phyloP scores from a whole-genome alignment of 2,329 filamentous ascomycete species.

The Fulvia fulva region DNA sequence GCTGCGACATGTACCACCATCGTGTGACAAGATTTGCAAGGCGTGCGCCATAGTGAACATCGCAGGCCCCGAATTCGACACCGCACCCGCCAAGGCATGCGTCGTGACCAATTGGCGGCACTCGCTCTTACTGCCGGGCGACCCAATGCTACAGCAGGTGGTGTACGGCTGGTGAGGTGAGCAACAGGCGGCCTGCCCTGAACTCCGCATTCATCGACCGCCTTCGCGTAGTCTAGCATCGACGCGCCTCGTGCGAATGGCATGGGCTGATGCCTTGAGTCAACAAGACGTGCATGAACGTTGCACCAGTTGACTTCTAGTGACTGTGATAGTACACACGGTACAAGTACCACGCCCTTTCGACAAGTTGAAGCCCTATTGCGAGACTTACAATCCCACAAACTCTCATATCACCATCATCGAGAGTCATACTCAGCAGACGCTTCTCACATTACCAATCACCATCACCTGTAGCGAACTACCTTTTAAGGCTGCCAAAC shows the following conservation, averaged over 20 bases:
- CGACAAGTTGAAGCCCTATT: background rate
- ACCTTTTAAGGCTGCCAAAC: background rate
- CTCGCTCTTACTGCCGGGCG: background rate
- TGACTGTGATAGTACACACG: background rate
- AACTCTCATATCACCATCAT: background rate
- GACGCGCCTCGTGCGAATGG: background rate
- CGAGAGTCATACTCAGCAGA: background rate
- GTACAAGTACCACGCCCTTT: background rate
- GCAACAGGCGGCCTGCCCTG: background rate
- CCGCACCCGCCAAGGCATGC: background rate
- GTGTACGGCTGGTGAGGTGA: background rate
- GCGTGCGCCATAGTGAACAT: background rate
- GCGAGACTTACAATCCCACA: background rate
- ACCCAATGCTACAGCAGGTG: background rate
- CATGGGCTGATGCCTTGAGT: background rate
- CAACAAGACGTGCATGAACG: background rate
- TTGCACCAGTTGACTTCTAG: background rate
- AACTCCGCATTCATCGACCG: background rate
- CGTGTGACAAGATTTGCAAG: background rate
- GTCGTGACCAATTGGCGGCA: background rate
- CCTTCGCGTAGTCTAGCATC: background rate
- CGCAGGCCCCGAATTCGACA: background rate
- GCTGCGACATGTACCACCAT: too few relatives aligned
- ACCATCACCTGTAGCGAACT: background rate
- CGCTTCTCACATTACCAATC: background rate